phyloP scores from a whole-genome alignment of 2,329 filamentous ascomycete genomes.

The Hypoxylon sp. region DNA sequence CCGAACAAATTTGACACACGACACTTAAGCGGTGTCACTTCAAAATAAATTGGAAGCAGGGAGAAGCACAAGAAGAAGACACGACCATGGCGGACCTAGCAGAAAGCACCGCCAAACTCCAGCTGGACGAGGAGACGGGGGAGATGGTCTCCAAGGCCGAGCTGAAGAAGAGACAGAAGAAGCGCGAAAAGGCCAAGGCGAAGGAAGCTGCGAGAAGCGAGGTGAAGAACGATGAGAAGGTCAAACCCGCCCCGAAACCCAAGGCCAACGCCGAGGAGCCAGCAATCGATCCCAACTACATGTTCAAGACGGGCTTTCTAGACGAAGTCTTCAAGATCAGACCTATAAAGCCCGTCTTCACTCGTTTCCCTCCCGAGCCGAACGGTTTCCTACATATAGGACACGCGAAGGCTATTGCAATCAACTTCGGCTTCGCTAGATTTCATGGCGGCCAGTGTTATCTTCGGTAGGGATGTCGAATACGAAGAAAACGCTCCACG shows the following conservation, averaged over 20 bases:
- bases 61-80: background rate
- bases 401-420: constrained; percentile 93
- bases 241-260: constrained; percentile 55
- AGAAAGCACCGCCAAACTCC: constrained; percentile 69
- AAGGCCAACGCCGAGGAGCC: constrained; percentile 65
- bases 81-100: constrained; percentile 58
- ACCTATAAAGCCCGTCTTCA: constrained; percentile 73
- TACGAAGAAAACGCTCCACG: background rate
- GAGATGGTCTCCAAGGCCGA: constrained; percentile 76
- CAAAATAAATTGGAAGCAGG: background rate
- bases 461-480: constrained; percentile 63
- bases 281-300: constrained; percentile 70
- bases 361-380: constrained; percentile 86
- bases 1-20: background rate
- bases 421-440: constrained; percentile 96
- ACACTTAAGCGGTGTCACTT: background rate
- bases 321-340: constrained; percentile 79
- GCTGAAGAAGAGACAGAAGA: constrained; percentile 72
- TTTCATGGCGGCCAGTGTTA: constrained; percentile 84
- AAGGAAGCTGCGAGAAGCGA: constrained; percentile 48
- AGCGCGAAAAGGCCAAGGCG: constrained; percentile 68
- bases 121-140: constrained; percentile 74
- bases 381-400: constrained; percentile 96
- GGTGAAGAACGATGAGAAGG: constrained; percentile 45
- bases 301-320: constrained; percentile 87